Evolutionary conservation across 179 eudicot species (phyloP).

Genomic region (Drosera spatulata): DNA sequence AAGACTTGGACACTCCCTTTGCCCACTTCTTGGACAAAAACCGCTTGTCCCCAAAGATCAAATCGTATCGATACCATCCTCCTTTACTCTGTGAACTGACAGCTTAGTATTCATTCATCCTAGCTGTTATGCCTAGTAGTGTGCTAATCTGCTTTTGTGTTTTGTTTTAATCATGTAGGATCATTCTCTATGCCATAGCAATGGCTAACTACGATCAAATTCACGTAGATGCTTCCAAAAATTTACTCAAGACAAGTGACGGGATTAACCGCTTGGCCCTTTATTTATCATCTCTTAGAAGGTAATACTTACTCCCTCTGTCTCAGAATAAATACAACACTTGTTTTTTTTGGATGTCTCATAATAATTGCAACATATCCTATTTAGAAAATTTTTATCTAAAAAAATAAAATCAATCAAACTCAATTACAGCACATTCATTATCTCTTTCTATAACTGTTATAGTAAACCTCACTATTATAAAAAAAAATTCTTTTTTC

Average conservation of each 20-base stretch:
- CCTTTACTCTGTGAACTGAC: neutral
- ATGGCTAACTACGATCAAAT: conserved; percentile 84
- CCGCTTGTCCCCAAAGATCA: conserved; percentile 47
- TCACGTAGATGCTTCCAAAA: conserved; percentile 30
- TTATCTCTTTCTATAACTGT: too few relatives aligned
- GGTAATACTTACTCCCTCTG: conserved; percentile 38
- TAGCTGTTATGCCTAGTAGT: neutral
- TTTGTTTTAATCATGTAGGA: conserved; percentile 36
- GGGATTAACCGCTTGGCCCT: conserved; percentile 69
- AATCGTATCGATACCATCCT: conserved; percentile 37
- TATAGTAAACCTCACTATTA: too few relatives aligned
- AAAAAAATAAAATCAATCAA: too few relatives aligned
- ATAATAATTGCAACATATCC: too few relatives aligned
- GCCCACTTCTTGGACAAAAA: conserved; percentile 42
- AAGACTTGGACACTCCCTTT: conserved; percentile 72
- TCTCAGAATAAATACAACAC: too few relatives aligned
- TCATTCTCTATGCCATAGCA: conserved; percentile 73
- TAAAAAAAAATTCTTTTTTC: too few relatives aligned
- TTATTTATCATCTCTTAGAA: conserved; percentile 76
- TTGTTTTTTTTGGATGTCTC: too few relatives aligned
- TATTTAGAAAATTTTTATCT: too few relatives aligned
- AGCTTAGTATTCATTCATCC: neutral
- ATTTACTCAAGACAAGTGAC: conserved; percentile 59
- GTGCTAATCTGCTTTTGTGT: neutral
- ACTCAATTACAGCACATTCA: too few relatives aligned